Base-by-base conservation (phyloP, 129 eudicot genomes). In the Lactuca saligna region DNA sequence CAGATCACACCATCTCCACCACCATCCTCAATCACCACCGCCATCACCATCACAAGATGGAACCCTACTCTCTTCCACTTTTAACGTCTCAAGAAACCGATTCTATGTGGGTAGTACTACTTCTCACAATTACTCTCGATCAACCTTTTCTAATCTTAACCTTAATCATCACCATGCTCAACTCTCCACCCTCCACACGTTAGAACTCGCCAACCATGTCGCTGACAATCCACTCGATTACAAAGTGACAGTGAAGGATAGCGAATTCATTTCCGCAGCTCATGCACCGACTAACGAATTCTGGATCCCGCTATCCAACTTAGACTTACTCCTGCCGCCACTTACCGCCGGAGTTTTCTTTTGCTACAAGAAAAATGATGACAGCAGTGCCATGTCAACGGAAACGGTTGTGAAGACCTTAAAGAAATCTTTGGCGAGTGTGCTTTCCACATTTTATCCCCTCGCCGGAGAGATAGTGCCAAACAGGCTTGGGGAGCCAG, bases 301-400 rank as follows among this genome's bases (percentile, higher is more conserved):
- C 76, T 65, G 82, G 80, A 61, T 83, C 61, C 79, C 92, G 8
- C 49, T 74, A 70, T 81, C 89, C 14, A 87, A 87, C 71, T 74
- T 87, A 0, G 94, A 87, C 63, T 39, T 84, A 15, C 84, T 87
- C 31, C 78, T 83, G 7, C 89, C 94, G 0, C 78, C 87, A 2
- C 69, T 72, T 8, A 66, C 74, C 44, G 66, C 78, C 1, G 78
- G 81, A 12, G 62, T 81, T 25, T 84, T 83, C 84, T 77, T 87
- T 6, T 81, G 89, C 66, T 87, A 83, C 73, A 32, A 68, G 12
- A 49, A 65, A 0, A 20, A 44, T 16, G 54, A 64, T 9, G 68
- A 9, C 8, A 6, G 31, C 3, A 14, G 31, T 7, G 15, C 46
- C 9, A 2, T 37, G 49, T 38, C 20, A 17, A 31, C 58, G 5